Conservation (phyloP, 192 early-diverging fungal species). For the Jimgerdemannia flammicorona region DNA sequence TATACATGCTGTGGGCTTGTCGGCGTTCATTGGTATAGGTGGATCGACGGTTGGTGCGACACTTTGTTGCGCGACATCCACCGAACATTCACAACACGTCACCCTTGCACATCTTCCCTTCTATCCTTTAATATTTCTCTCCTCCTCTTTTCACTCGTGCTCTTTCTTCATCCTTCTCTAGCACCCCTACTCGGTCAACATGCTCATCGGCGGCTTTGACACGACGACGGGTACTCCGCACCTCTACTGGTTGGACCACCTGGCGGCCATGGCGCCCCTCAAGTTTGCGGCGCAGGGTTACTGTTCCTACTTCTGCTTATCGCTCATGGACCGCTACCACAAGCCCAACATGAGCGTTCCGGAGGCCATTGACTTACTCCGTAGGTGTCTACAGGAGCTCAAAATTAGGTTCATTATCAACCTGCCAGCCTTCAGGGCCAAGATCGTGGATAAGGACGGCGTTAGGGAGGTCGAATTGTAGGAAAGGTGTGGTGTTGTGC, state of each 20-base stretch:
- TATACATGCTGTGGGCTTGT: no score
- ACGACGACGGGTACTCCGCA: constrained; percentile 64
- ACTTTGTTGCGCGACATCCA: no score
- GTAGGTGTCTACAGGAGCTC: constrained; percentile 82
- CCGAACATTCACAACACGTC: no score
- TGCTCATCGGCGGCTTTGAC: constrained; percentile 85
- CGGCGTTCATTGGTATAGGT: no score
- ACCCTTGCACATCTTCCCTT: constrained; percentile 2
- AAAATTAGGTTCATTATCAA: constrained; percentile 82
- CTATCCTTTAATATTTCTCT: constrained; percentile 11
- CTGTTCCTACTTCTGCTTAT: constrained; percentile 85
- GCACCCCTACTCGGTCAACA: constrained; percentile 86
- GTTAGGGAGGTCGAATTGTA: constrained; percentile 60
- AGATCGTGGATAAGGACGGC: constrained; percentile 86
- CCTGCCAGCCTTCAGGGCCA: constrained; percentile 78
- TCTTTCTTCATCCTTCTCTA: constrained; percentile 18
- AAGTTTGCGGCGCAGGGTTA: constrained; percentile 91
- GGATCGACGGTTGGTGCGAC: no score
- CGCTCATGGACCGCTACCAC: constrained; percentile 93
- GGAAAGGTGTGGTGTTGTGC: constrained; percentile 8
- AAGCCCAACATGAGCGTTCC: constrained; percentile 74
- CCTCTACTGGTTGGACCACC: constrained; percentile 93
- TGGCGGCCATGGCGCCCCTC: constrained; percentile 72
- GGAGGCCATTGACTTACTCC: constrained; percentile 78
- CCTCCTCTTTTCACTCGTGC: background rate